phyloP scores from a whole-genome alignment of 2,329 filamentous ascomycete genomes.

The Fusarium nodosum region DNA sequence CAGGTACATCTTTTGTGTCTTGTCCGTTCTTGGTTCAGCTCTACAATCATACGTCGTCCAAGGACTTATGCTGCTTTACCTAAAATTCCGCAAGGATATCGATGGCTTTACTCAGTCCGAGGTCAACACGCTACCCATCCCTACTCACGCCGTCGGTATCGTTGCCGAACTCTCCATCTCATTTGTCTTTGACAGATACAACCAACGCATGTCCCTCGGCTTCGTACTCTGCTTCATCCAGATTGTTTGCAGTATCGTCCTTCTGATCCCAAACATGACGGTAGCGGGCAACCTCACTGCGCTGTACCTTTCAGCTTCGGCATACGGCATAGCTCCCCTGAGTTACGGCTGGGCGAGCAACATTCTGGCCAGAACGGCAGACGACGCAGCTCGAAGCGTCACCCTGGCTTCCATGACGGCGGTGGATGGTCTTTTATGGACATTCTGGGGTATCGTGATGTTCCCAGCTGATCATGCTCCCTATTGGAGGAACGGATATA shows the following conservation, averaged over 20 bases:
- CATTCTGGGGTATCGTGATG: constrained; percentile 61
- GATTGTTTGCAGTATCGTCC: constrained; percentile 30
- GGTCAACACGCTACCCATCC: constrained; percentile 47
- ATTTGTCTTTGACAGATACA: constrained; percentile 41
- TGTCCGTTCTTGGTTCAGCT: constrained; percentile 48
- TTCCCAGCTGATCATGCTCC: constrained; percentile 60
- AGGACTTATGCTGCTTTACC: constrained; percentile 46
- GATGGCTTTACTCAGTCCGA: constrained; percentile 44
- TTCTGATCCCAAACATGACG: constrained; percentile 40
- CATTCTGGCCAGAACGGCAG: constrained; percentile 44
- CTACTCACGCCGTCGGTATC: constrained; percentile 47
- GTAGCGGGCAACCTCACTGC: constrained; percentile 39
- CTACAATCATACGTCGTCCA: constrained; percentile 47
- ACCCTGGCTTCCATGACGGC: constrained; percentile 59
- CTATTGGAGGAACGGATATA: constrained; percentile 55
- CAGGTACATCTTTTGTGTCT: constrained; percentile 44
- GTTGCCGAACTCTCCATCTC: constrained; percentile 42
- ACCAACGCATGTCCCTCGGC: constrained; percentile 19
- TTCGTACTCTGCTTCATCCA: constrained; percentile 37
- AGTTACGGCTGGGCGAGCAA: constrained; percentile 49
- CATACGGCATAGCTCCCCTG: constrained; percentile 46
- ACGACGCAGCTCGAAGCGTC: constrained; percentile 58
- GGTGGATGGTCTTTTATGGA: constrained; percentile 57
- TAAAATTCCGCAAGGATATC: constrained; percentile 42
- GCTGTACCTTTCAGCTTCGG: constrained; percentile 44